Conservation (phyloP, 192 early-diverging fungal species). For the Coemansia sp. region DNA sequence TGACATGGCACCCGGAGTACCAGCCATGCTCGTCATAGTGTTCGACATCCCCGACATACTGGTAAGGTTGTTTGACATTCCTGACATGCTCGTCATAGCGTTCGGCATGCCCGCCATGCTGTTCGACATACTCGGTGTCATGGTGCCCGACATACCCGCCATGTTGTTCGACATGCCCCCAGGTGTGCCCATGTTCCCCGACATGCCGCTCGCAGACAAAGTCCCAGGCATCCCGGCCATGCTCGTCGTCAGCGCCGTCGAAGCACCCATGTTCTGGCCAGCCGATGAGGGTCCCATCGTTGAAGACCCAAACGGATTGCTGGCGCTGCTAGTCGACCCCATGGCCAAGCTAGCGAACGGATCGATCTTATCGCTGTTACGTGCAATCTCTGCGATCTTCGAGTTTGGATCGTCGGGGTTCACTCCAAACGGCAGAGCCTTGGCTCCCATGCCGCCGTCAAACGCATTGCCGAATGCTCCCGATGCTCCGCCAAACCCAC, state of each 20-base stretch:
- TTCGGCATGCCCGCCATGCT: no score
- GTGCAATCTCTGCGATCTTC: slow-evolving; percentile 49
- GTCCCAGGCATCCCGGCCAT: no score
- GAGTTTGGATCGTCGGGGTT: slow-evolving; percentile 40
- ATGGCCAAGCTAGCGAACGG: slow-evolving; percentile 54
- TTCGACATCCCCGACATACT: slow-evolving; percentile 3
- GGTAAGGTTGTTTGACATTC: no score
- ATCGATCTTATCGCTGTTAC: slow-evolving; percentile 52
- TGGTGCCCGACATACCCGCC: no score
- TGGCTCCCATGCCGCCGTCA: slow-evolving; percentile 44
- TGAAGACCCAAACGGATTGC: slow-evolving; percentile 30
- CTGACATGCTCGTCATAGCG: background rate
- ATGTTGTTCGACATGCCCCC: no score
- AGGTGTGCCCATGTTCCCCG: no score
- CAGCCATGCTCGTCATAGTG: slow-evolving; percentile 5
- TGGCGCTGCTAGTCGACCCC: slow-evolving; percentile 14
- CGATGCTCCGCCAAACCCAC: slow-evolving; percentile 31
- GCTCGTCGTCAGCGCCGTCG: background rate
- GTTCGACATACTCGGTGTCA: no score
- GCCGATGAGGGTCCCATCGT: slow-evolving; percentile 3
- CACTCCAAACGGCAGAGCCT: slow-evolving; percentile 37
- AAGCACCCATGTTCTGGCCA: background rate
- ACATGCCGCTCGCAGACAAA: no score
- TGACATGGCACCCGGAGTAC: slow-evolving; percentile 3
- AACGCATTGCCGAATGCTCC: slow-evolving; percentile 46